phyloP scores from a whole-genome alignment of 768 basidiomycete species.

The Suillus decipiens region DNA sequence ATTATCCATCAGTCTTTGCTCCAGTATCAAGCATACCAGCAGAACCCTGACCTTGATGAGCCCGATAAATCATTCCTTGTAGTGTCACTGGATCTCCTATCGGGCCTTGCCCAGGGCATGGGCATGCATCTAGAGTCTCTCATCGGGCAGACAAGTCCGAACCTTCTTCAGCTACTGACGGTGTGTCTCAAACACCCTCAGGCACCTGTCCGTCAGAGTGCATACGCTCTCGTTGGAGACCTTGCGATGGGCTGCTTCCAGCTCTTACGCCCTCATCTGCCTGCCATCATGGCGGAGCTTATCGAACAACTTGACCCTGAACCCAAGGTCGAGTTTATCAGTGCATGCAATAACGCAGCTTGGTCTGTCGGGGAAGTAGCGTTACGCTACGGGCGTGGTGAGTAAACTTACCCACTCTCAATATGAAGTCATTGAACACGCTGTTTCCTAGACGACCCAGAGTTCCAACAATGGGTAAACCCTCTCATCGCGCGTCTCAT shows the following conservation, averaged over 20 bases:
- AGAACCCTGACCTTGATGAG: slow-evolving; percentile 89
- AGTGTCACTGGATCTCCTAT: slow-evolving; percentile 95
- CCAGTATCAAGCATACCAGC: slow-evolving; percentile 84
- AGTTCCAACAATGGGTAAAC: slow-evolving; percentile 91
- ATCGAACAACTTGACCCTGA: slow-evolving; percentile 90
- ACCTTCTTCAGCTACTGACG: slow-evolving; percentile 77
- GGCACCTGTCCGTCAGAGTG: slow-evolving; percentile 92
- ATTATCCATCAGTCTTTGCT: slow-evolving; percentile 83
- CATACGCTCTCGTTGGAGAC: slow-evolving; percentile 98
- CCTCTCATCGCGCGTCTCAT: slow-evolving; percentile 86
- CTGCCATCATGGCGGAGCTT: slow-evolving; percentile 87
- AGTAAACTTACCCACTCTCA: slow-evolving; percentile 21
- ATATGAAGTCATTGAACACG: slow-evolving; percentile 12
- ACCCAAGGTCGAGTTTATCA: slow-evolving; percentile 91
- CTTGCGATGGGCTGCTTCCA: slow-evolving; percentile 95
- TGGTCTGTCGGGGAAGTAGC: slow-evolving; percentile 99
- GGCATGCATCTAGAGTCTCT: slow-evolving; percentile 74
- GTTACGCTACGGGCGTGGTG: slow-evolving; percentile 83
- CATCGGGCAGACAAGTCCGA: slow-evolving; percentile 71
- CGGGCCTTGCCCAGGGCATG: slow-evolving; percentile 93
- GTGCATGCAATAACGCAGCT: slow-evolving; percentile 97
- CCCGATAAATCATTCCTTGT: slow-evolving; percentile 98
- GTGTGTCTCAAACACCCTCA: slow-evolving; percentile 95
- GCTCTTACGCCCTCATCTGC: slow-evolving; percentile 81
- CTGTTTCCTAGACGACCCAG: slow-evolving; percentile 60